Base-by-base conservation (phyloP, 306 rosid species). In the Cucurbita moschata region DNA sequence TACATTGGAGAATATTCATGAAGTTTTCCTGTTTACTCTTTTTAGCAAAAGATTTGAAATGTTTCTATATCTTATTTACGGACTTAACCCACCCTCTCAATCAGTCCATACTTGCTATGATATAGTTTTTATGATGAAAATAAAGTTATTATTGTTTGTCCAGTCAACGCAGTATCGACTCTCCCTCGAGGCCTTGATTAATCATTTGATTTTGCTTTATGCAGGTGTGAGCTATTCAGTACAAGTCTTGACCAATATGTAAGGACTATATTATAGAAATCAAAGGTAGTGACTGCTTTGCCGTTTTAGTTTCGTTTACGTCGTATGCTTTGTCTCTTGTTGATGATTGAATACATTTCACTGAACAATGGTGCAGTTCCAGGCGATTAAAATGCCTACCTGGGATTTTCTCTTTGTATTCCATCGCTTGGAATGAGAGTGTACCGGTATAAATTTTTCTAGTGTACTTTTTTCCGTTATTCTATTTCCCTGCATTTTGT, bases 181-280 rank as follows among this genome's bases (percentile, higher is more conserved):
- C 23, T 68, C 40, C 37, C 39, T 53, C 0, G 35, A 30, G 35
- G 35, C 35, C 35, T 30, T 30, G 35, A 2, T 30, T 30, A 30
- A 30, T 30, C 35, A 30, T 30, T 30, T 71, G 30, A 18, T 51
- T 71, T 43, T 11, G 46, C 79, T 84, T 64, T 66, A 26, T 76
- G 62, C 78, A 93, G 98, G 88, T 87, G 83, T 71, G 93, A 90
- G 83, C 88, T 90, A 65, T 93, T 93, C 89, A 86, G 87, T 83
- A 93, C 98, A 65, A 80, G 88, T 14, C 89, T 93, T 75, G 96
- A 90, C 85, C 96, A 93, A 75, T 88, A 93, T 84, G 90, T 86
- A 43, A 88, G 96, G 81, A 91, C 89, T 84, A 88, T 93, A 73
- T 88, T 88, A 1, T 93, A 87, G 84, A 77, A 71, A 87, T 52